Base-by-base conservation (phyloP, 2,329 filamentous ascomycete species). In the Penicillium olsonii region DNA sequence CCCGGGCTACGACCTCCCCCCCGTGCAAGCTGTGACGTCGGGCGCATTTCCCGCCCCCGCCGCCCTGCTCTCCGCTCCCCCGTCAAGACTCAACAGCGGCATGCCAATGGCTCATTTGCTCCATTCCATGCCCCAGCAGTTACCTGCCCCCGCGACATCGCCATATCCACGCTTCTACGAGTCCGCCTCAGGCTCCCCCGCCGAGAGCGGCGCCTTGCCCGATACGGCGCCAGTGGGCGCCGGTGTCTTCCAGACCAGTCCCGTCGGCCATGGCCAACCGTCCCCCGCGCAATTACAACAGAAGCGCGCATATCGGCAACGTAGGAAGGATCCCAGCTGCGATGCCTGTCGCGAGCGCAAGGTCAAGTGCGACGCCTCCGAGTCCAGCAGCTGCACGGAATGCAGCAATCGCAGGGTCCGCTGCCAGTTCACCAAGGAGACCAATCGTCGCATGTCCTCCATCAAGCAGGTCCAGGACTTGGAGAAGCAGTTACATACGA, bases 381-480 rank as follows among this genome's bases (percentile, higher is more conserved):
- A 97, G 68, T 96, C 90, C 15, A 87, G 89, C 10, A 96, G 92
- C 72, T 99, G 94, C 70, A 96, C 94, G 2, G 94, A 99, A 73
- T 99, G 94, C 74, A 94, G 90, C 4, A 96, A 92, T 69, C 87
- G 94, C 57, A 95, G 92, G 67, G 92, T 97, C 57, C 95, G 95
- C 70, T 99, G 94, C 68, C 92, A 97, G 67, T 99, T 99, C 68
- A 99, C 94, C 42, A 99, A 99, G 74, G 94, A 99, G 73, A 99
- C 94, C 11, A 99, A 99, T 69, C 83, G 94, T 51, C 85, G 94
- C 54, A 99, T 99, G 94, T 97, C 94, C 15, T 97, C 92, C 1
- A 97, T 97, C 75, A 99, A 97, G 82, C 94, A 96, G 77, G 89
- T 97, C 11, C 94, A 97, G 72, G 94, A 99, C 68, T 79, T 99